Conservation (phyloP, 371 early-diverging fungal species). For the Mycotypha africana region DNA sequence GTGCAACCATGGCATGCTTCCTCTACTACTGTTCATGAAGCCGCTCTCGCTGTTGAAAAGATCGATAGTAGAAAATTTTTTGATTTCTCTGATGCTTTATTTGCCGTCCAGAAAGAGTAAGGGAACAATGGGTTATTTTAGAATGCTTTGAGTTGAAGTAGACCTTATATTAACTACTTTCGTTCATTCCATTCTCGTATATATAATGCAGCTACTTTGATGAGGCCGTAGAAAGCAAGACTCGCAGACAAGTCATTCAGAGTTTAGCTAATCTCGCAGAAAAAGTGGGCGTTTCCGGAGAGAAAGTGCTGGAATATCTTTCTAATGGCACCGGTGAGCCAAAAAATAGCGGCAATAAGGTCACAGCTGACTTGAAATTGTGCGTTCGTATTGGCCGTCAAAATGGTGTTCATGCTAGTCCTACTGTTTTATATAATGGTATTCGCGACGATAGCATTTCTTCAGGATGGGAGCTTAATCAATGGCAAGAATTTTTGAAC, state of each 20-base stretch:
- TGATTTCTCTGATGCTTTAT: constrained; percentile 50
- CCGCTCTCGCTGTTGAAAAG: constrained; percentile 73
- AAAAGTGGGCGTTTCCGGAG: constrained; percentile 31
- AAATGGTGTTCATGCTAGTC: constrained; percentile 74
- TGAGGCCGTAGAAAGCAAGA: constrained; percentile 52
- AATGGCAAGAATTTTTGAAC: constrained; percentile 60
- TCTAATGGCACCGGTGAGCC: constrained; percentile 42
- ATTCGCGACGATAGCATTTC: constrained; percentile 62
- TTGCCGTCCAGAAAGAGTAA: constrained; percentile 57
- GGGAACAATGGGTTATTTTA: too few relatives aligned
- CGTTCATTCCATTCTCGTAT: too few relatives aligned
- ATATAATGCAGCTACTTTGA: constrained; percentile 72
- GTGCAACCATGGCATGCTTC: constrained; percentile 84
- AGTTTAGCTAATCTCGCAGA: constrained; percentile 49
- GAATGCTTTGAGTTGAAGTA: neutral
- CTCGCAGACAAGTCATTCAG: constrained; percentile 41
- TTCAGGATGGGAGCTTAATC: constrained; percentile 64
- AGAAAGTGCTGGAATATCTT: constrained; percentile 39
- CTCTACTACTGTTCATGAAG: constrained; percentile 73
- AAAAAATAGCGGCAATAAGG: constrained; percentile 50
- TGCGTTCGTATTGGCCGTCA: constrained; percentile 64
- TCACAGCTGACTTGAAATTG: constrained; percentile 65
- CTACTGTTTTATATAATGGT: constrained; percentile 72
- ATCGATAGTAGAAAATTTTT: constrained; percentile 54
- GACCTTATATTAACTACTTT: neutral